Conservation (phyloP, 331 rosid genomes). For the Prunus yedoensis region DNA sequence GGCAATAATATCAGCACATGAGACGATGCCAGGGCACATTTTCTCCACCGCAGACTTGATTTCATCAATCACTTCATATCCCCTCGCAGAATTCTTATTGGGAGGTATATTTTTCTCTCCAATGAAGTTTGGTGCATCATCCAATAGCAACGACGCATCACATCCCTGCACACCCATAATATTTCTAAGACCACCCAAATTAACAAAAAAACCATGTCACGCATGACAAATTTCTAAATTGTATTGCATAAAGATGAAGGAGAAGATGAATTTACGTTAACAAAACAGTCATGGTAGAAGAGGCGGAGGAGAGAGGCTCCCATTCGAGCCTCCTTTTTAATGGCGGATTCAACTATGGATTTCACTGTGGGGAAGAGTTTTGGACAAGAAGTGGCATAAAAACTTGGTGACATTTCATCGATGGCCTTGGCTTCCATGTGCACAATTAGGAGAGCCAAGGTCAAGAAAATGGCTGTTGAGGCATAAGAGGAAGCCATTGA, state of each 20-base stretch:
- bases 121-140: neutral
- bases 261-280: conserved; percentile 15
- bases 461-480: neutral
- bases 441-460: neutral
- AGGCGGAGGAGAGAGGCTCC: conserved; percentile 39
- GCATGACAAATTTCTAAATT: neutral
- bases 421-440: neutral
- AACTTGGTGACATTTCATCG: neutral
- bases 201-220: neutral
- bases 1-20: conserved; percentile 18
- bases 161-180: conserved; percentile 5
- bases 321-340: conserved; percentile 20
- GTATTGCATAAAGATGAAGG: neutral
- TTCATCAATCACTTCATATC: conserved; percentile 10
- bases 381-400: conserved; percentile 26
- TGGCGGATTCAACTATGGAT: conserved; percentile 5
- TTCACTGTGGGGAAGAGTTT: conserved; percentile 1
- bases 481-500: neutral
- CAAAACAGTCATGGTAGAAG: conserved; percentile 35
- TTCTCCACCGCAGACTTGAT: conserved; percentile 4
- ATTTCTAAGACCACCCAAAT: neutral
- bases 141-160: conserved; percentile 11
- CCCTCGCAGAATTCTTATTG: neutral
- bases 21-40: neutral
- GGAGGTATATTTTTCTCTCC: conserved; percentile 16